Conservation (phyloP, 148 eudicot species). For the Tetragonia tetragonoides region DNA sequence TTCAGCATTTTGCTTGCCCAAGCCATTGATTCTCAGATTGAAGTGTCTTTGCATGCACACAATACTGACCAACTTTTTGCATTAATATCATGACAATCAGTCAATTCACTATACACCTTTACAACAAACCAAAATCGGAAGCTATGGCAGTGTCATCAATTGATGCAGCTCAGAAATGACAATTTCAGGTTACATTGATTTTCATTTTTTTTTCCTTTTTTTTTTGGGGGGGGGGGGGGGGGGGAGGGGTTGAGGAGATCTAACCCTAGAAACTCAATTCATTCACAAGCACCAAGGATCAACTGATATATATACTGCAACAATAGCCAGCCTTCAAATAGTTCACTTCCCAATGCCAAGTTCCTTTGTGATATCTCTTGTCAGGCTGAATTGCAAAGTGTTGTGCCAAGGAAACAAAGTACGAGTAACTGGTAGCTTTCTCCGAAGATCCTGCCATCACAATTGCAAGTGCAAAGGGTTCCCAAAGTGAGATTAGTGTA, state of each 20-base stretch:
- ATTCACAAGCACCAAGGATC: constrained; percentile 19
- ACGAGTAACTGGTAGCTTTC: constrained; percentile 92
- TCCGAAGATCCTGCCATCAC: constrained; percentile 68
- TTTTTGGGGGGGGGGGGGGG: background rate
- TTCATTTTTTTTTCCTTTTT: no score
- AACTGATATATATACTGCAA: constrained; percentile 21
- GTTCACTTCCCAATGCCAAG: constrained; percentile 50
- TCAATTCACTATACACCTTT: constrained; percentile 25
- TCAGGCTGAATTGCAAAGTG: constrained; percentile 77
- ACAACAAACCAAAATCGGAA: constrained; percentile 21
- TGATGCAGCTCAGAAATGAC: constrained; percentile 7
- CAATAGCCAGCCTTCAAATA: background rate
- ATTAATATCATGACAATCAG: constrained; percentile 11
- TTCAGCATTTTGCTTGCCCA: background rate
- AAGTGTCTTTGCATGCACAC: background rate
- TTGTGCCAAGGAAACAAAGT: constrained; percentile 93
- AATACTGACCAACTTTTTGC: background rate
- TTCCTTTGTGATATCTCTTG: constrained; percentile 62
- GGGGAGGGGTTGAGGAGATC: constrained; percentile 9
- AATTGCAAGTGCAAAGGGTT: constrained; percentile 1
- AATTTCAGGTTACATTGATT: background rate
- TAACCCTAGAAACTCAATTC: constrained; percentile 21
- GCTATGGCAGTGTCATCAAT: constrained; percentile 18
- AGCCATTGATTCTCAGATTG: background rate
- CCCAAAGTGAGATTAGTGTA: background rate